These are phyloP conservation scores for Bolboschoenus planiculmis DNA, from an alignment of 176 grass and related monocot species.

Conservation along the genomic window DNA sequence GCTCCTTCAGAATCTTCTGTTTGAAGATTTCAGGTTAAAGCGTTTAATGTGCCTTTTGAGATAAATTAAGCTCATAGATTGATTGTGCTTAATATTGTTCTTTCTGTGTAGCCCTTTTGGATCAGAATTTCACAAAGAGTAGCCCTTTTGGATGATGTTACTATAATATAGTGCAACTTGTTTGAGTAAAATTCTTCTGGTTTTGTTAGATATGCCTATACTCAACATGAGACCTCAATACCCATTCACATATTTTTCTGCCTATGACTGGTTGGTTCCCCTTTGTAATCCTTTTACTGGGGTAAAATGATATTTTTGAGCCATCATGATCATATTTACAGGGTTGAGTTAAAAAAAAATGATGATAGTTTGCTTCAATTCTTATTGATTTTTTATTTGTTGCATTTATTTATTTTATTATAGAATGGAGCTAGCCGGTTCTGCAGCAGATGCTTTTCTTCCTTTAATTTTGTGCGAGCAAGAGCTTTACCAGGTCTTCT, in stretches of 20 bases:
- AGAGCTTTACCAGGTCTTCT: slow-evolving; percentile 66
- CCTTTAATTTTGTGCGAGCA: slow-evolving; percentile 88
- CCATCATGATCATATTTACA: neutral
- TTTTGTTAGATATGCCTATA: neutral
- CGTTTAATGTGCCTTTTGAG: neutral
- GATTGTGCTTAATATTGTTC: slow-evolving; percentile 6
- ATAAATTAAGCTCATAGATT: neutral
- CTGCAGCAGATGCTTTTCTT: slow-evolving; percentile 88
- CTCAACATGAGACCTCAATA: neutral
- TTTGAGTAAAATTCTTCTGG: neutral
- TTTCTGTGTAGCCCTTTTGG: neutral
- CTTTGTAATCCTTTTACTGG: neutral
- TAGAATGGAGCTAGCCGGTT: slow-evolving; percentile 80
- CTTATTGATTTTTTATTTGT: neutral
- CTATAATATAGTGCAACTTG: neutral
- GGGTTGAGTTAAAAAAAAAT: neutral
- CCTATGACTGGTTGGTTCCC: neutral
- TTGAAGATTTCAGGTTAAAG: slow-evolving; percentile 78
- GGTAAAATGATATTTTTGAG: neutral
- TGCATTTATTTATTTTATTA: slow-evolving; percentile 6
- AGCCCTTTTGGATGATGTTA: neutral
- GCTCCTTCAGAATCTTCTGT: slow-evolving; percentile 70
- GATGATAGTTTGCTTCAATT: neutral
- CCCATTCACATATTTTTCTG: neutral
- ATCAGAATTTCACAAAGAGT: neutral